Evolutionary conservation across 2,329 filamentous ascomycete genomes (phyloP).

Genomic region (Stachybotrys chartarum): DNA sequence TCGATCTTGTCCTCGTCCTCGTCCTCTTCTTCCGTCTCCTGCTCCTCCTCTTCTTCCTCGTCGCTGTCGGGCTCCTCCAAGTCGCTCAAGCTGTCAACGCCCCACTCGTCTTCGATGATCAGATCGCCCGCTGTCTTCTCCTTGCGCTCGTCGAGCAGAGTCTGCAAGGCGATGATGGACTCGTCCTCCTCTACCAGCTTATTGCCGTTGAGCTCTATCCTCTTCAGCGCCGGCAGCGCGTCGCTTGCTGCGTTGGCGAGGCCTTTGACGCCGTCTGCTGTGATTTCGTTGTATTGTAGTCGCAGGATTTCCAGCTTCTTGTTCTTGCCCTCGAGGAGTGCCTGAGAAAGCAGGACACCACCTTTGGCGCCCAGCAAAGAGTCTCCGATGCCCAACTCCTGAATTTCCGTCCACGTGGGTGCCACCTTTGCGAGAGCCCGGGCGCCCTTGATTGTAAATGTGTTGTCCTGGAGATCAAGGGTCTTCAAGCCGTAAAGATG

Average conservation of each 20-base stretch:
- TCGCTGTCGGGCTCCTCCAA: slow-evolving; percentile 70
- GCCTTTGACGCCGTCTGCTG: slow-evolving; percentile 62
- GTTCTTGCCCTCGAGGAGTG: slow-evolving; percentile 70
- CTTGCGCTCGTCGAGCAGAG: slow-evolving; percentile 70
- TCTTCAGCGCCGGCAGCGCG: slow-evolving; percentile 67
- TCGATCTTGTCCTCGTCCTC: slow-evolving; percentile 64
- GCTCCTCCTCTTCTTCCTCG: slow-evolving; percentile 61
- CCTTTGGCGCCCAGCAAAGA: slow-evolving; percentile 77
- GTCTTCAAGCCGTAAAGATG: slow-evolving; percentile 63
- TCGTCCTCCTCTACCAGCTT: slow-evolving; percentile 84
- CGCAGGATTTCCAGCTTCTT: slow-evolving; percentile 71
- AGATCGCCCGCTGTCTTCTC: slow-evolving; percentile 60
- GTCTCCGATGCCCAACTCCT: slow-evolving; percentile 84
- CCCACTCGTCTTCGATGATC: slow-evolving; percentile 74
- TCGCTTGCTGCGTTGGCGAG: slow-evolving; percentile 62
- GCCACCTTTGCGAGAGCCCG: slow-evolving; percentile 71
- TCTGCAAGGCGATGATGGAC: slow-evolving; percentile 59
- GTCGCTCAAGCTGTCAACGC: slow-evolving; percentile 78
- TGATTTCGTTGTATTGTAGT: slow-evolving; percentile 93
- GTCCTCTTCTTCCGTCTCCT: slow-evolving; percentile 63
- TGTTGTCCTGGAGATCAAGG: slow-evolving; percentile 95
- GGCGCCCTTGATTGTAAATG: slow-evolving; percentile 78
- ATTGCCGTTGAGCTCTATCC: slow-evolving; percentile 94
- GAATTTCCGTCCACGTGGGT: slow-evolving; percentile 64
- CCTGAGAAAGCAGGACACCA: slow-evolving; percentile 62